Evolutionary conservation across 805 yeast species (phyloP).

Genomic region (Saccharomycopsis fermentans): DNA sequence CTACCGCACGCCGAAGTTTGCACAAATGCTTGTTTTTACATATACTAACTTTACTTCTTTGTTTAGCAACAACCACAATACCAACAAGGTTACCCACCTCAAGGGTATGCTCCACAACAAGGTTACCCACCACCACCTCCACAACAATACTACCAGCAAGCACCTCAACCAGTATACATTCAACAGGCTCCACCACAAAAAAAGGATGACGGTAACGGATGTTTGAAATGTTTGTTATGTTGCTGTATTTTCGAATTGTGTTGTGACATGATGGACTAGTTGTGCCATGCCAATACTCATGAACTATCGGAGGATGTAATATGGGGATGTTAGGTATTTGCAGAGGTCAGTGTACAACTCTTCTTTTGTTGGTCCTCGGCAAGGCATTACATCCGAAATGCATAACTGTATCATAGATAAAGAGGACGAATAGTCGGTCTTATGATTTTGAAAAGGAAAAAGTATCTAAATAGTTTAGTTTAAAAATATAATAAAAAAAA

Average conservation of each 20-base stretch:
- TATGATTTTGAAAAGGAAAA: not conserved
- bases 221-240: slow-evolving; percentile 19
- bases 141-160: slow-evolving; percentile 9
- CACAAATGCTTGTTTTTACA: too few relatives aligned
- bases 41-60: not conserved
- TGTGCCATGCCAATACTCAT: not conserved
- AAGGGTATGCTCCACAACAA: slow-evolving; percentile 14
- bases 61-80: slow-evolving; percentile 4
- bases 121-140: slow-evolving; percentile 17
- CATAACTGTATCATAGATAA: not conserved
- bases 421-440: not conserved
- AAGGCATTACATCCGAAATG: not conserved
- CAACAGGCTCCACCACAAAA: slow-evolving; percentile 18
- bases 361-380: not conserved
- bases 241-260: slow-evolving; percentile 19
- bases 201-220: slow-evolving; percentile 10
- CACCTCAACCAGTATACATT: slow-evolving; percentile 17
- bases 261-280: slow-evolving; percentile 18
- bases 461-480: not conserved
- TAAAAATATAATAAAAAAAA: too few relatives aligned
- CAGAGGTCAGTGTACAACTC: not conserved
- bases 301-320: not conserved
- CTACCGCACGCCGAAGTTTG: not conserved
- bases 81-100: slow-evolving; percentile 16
- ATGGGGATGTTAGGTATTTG: not conserved